These are phyloP conservation scores for Hyphodiscus hymeniophilus DNA, from an alignment of 495 filamentous ascomycete genomes.

Conservation along the genomic window DNA sequence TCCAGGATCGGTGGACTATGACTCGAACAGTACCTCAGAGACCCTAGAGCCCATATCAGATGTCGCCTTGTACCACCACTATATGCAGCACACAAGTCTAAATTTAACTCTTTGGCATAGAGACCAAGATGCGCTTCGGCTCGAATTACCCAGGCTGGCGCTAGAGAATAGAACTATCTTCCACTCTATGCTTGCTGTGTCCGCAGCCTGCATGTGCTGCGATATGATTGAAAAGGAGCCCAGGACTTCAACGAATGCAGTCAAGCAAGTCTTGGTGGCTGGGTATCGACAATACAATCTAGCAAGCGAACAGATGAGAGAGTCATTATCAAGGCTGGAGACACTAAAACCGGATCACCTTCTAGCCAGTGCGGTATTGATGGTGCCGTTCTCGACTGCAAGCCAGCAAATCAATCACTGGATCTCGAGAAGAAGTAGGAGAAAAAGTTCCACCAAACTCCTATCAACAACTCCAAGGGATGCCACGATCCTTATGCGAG, in stretches of 20 bases:
- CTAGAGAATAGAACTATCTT: constrained; percentile 8
- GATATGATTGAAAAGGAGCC: constrained; percentile 10
- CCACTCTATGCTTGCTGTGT: constrained; percentile 5
- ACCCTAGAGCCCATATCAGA: neutral
- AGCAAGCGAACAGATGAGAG: constrained; percentile 9
- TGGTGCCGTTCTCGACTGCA: constrained; percentile 7
- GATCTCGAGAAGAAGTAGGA: constrained; percentile 6
- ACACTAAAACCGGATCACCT: constrained; percentile 4
- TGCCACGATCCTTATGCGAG: constrained; percentile 6
- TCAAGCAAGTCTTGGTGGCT: constrained; percentile 8
- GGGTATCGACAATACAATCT: constrained; percentile 12
- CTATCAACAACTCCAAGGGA: constrained; percentile 5
- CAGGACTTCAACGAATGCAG: constrained; percentile 2
- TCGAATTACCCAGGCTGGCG: constrained; percentile 6
- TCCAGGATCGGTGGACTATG: neutral
- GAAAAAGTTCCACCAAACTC: constrained; percentile 1
- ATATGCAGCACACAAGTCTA: constrained; percentile 8
- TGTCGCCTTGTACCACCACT: constrained; percentile 9
- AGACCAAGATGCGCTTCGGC: constrained; percentile 4
- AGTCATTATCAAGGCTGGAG: constrained; percentile 2
- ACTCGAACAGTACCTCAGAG: neutral
- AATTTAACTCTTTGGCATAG: constrained; percentile 1
- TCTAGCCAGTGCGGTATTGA: constrained; percentile 1
- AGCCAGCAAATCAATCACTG: constrained; percentile 12
- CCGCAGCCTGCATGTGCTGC: constrained; percentile 6